Evolutionary conservation across 108 stramenopile species (phyloP), one percentile per base, ranked within the genome.

Genomic region (Skeletonema costatum): DNA sequence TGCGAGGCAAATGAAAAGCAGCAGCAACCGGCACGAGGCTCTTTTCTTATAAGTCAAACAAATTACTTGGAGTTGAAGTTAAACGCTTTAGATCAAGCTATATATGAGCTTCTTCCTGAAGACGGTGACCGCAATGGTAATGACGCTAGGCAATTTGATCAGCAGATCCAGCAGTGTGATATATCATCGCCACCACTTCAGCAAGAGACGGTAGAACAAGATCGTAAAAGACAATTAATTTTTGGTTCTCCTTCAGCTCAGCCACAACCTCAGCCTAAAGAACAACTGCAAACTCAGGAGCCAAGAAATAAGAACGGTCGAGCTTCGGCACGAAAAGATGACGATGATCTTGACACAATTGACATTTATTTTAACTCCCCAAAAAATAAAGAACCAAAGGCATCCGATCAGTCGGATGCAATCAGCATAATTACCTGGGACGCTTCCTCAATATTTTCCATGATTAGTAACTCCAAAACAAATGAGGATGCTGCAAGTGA

Each of bases 1-100:
- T 71, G 38, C 39, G 77, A 78, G 42, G 70, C 69, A 12, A 77
- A 30, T 61, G 58, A 61, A 14, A 48, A 31, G 4, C 61, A 63
- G 72, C 39, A 33, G 17, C 59, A 63, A 36, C 46, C 17, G 6
- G 65, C 74, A 32, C 32, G 67, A 25, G 69, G 62, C 31, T 38
- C 63, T 19, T 64, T 64, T 39, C 38, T 64, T 0, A 35, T 64
- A 1, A 66, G 80, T 53, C 80, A 81, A 41, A 36, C 53, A 59
- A 79, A 79, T 68, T 79, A 79, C 56, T 44, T 79, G 59, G 78
- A 79, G 12, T 71, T 81, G 69, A 81, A 81, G 63, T 67, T 81
- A 16, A 74, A 71, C 16, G 80, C 80, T 33, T 70, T 81, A 32
- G 80, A 81, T 66, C 80, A 81, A 67, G 80, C 80, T 12, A 46